Evolutionary conservation across 306 rosid genomes (phyloP).

Genomic region (Crotalaria pallida): DNA sequence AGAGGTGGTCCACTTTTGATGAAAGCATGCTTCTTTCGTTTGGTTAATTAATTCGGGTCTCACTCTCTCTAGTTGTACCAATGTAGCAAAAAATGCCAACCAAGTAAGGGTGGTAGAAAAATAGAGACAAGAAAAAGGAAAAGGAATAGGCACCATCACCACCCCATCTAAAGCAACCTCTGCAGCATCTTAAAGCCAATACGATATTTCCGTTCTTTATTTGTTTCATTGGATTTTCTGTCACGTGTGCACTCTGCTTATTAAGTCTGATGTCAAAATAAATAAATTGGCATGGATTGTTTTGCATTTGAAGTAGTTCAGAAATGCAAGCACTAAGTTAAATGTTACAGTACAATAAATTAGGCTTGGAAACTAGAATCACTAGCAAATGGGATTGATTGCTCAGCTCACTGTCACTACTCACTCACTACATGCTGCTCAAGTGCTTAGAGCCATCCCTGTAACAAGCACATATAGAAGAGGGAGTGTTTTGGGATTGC

Average conservation of each 20-base stretch:
- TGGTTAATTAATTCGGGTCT: conserved; percentile 19
- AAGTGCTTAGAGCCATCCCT: conserved; percentile 12
- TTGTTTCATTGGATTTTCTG: conserved; percentile 9
- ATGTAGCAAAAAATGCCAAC: conserved; percentile 31
- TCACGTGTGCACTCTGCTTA: conserved; percentile 24
- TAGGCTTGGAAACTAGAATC: background rate
- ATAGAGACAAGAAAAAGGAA: conserved; percentile 19
- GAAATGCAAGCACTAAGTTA: background rate
- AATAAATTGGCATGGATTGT: background rate
- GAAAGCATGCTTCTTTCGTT: conserved; percentile 23
- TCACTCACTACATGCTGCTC: no score
- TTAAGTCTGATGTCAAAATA: background rate
- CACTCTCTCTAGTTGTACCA: conserved; percentile 21
- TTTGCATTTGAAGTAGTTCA: conserved; percentile 17
- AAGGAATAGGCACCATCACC: conserved; percentile 24
- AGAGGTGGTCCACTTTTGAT: conserved; percentile 22
- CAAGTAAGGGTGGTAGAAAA: conserved; percentile 3
- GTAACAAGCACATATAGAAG: background rate
- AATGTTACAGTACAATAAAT: background rate
- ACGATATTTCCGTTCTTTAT: conserved; percentile 19
- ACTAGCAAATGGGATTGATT: background rate
- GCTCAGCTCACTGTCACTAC: background rate
- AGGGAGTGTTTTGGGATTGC: conserved; percentile 19
- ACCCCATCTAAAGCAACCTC: conserved; percentile 16
- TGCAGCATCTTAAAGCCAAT: conserved; percentile 22